Percentiles rank a stretch among this genome's conserved stretches.
These are phyloP conservation scores for Nigrograna mackinnonii DNA, from an alignment of 2,329 filamentous ascomycete species.

Conservation along the genomic window DNA sequence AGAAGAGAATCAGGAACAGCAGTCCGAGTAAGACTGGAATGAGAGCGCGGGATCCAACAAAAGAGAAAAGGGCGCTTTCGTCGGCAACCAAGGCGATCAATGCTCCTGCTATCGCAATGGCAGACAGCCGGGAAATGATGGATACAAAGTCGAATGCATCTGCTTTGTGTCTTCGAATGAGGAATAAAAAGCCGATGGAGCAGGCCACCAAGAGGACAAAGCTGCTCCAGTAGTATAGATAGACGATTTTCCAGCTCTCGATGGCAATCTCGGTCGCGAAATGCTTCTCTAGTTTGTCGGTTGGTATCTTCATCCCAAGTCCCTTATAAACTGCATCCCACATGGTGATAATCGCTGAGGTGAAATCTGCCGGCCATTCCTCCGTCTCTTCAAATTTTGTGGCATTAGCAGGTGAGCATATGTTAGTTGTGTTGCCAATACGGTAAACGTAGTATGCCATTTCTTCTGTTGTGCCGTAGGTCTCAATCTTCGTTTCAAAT, in stretches of 20 bases:
- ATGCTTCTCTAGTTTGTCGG: conserved; percentile 26
- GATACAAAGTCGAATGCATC: conserved; percentile 45
- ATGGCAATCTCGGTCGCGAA: conserved; percentile 28
- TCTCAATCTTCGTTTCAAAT: conserved; percentile 35
- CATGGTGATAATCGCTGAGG: conserved; percentile 21
- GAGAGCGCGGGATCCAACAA: conserved; percentile 35
- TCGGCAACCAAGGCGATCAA: conserved; percentile 35
- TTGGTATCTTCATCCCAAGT: conserved; percentile 37
- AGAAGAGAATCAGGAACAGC: conserved; percentile 34
- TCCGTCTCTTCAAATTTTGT: conserved; percentile 8
- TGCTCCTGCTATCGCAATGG: conserved; percentile 26
- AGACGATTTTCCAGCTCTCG: conserved; percentile 33
- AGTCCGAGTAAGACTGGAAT: conserved; percentile 39
- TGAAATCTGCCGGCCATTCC: conserved; percentile 22
- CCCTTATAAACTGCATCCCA: conserved; percentile 35
- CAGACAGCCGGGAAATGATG: conserved; percentile 31
- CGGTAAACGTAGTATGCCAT: conserved; percentile 16
- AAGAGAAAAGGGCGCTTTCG: conserved; percentile 18
- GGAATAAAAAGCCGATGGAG: conserved; percentile 41
- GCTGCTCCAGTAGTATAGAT: conserved; percentile 43
- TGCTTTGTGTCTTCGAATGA: conserved; percentile 43
- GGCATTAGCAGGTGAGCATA: conserved; percentile 29
- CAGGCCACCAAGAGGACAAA: conserved; percentile 41
- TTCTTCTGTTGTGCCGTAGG: conserved; percentile 13
- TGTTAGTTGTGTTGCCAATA: conserved; percentile 34